A percentile compares a stretch with the other conserved stretches of the same genome.
These are phyloP conservation scores for Cladosporium sp. DNA, from an alignment of 2,329 filamentous ascomycete genomes.

Conservation along the genomic window DNA sequence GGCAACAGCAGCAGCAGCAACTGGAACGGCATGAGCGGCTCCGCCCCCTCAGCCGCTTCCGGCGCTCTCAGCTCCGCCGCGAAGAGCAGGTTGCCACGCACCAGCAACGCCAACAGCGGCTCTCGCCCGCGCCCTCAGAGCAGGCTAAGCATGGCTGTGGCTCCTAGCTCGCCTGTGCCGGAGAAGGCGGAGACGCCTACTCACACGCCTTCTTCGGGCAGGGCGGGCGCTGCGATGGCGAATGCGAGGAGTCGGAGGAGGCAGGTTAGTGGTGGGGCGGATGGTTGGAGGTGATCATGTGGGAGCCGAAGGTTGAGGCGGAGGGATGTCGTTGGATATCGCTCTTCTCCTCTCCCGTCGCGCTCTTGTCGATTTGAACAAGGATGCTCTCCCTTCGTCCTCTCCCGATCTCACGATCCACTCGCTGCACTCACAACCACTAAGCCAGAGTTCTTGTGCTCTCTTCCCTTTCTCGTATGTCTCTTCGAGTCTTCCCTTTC, in stretches of 20 bases:
- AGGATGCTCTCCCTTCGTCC: too few relatives aligned
- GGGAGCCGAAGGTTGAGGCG: not conserved
- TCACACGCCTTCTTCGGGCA: conserved; percentile 19
- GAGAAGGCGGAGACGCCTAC: conserved; percentile 24
- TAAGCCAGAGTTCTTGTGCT: not conserved
- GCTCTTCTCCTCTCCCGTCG: too few relatives aligned
- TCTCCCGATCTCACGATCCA: too few relatives aligned
- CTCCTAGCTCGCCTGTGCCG: conserved; percentile 3
- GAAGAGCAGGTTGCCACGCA: conserved; percentile 22
- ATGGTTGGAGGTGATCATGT: conserved; percentile 6
- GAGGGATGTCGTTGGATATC: too few relatives aligned
- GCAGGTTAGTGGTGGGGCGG: conserved; percentile 18
- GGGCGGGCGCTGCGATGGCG: conserved; percentile 16
- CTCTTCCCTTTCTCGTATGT: not conserved
- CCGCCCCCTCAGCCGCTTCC: conserved; percentile 1
- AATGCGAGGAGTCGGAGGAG: conserved; percentile 19
- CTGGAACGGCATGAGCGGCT: conserved; percentile 9
- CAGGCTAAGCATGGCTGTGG: conserved; percentile 24
- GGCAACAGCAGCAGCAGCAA: conserved; percentile 1
- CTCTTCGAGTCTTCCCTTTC: not conserved
- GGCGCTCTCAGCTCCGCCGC: conserved; percentile 6
- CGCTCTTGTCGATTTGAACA: too few relatives aligned
- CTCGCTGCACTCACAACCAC: too few relatives aligned
- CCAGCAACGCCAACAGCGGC: conserved; percentile 17
- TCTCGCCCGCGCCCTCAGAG: conserved; percentile 15